Base-by-base conservation (phyloP, 108 stramenopile species). In the Aurantiochytrium sp. region DNA sequence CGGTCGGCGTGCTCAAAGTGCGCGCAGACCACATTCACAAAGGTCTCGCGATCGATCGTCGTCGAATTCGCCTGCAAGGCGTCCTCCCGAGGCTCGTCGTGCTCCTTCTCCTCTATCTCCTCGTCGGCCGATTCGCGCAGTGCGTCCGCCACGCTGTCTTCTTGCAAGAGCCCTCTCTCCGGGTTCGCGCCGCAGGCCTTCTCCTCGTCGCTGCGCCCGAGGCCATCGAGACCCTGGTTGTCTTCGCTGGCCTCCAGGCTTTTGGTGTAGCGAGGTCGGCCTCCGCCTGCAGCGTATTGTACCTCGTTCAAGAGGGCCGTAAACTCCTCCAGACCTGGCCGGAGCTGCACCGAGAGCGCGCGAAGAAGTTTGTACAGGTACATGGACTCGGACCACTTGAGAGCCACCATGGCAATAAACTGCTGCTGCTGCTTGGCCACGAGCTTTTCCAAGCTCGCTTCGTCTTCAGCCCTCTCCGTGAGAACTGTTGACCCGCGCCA, bases 1-100 rank as follows among this genome's bases (percentile, higher is more conserved):
- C 73, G 73, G 39, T 81, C 73, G 45, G 4, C 73, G 45, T 81
- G 73, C 73, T 81, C 73, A 48, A 81, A 81, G 24, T 81, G 73
- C 27, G 42, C 73, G 24, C 73, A 81, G 6, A 81, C 45, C 24
- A 81, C 42, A 48, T 81, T 81, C 10, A 48, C 73, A 81, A 81
- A 81, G 21, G 45, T 48, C 73, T 81, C 73, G 42, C 73, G 73
- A 27, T 65, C 59, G 19, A 65, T 65, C 22, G 19, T 15, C 34
- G 8, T 81, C 59, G 59, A 34, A 34, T n/a, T n/a, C n/a, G n/a
- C n/a, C n/a, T n/a, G n/a, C n/a, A n/a, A n/a, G n/a, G n/a, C n/a
- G n/a, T n/a, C n/a, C n/a, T n/a, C n/a, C n/a, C n/a, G n/a, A n/a
- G n/a, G n/a, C n/a, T n/a, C n/a, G n/a, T n/a, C n/a, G n/a, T n/a